Percentiles rank a stretch among this genome's conserved stretches.
These are phyloP conservation scores for Microdochium paspali DNA, from an alignment of 2,329 filamentous ascomycete genomes.

Conservation along the genomic window DNA sequence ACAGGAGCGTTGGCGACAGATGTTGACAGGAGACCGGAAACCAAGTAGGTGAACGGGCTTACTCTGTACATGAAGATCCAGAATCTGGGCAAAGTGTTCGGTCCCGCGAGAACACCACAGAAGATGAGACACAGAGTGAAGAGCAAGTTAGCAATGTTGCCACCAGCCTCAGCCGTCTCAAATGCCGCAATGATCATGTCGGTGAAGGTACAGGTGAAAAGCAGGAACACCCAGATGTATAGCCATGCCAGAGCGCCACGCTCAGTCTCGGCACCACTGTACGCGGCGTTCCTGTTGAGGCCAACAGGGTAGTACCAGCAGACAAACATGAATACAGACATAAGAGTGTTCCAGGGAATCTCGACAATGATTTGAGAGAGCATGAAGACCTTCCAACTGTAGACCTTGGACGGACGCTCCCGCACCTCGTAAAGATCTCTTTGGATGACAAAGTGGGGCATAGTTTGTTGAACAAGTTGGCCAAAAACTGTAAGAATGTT, in stretches of 20 bases:
- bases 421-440: conserved; percentile 76
- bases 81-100: conserved; percentile 55
- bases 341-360: conserved; percentile 73
- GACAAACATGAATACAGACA: conserved; percentile 68
- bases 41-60: conserved; percentile 66
- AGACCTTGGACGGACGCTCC: conserved; percentile 75
- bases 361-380: conserved; percentile 76
- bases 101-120: conserved; percentile 62
- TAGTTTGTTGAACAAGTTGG: conserved; percentile 68
- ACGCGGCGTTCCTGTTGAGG: conserved; percentile 59
- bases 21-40: conserved; percentile 54
- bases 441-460: conserved; percentile 80
- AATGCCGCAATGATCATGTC: conserved; percentile 69
- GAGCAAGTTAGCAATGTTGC: conserved; percentile 65
- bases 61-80: conserved; percentile 72
- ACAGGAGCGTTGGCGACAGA: conserved; percentile 53
- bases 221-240: conserved; percentile 62
- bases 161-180: conserved; percentile 64
- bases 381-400: conserved; percentile 81
- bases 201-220: conserved; percentile 76
- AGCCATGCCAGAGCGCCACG: conserved; percentile 75
- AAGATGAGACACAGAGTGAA: conserved; percentile 69
- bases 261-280: conserved; percentile 50
- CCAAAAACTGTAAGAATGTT: conserved; percentile 76
- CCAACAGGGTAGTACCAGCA: conserved; percentile 84